phyloP scores from a whole-genome alignment of 2,329 filamentous ascomycete species.

The Pseudogymnoascus sp. region DNA sequence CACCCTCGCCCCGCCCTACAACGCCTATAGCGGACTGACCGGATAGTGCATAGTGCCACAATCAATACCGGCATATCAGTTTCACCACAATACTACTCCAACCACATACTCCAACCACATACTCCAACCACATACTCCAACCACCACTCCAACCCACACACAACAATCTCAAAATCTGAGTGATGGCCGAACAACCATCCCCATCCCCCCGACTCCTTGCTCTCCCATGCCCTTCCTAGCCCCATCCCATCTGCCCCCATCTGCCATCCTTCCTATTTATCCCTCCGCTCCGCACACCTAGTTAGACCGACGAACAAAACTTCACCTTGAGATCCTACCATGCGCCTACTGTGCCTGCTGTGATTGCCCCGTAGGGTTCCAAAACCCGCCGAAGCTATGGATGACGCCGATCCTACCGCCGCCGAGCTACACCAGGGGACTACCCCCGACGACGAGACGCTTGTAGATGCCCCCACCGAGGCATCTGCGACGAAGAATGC shows the following conservation, averaged over 20 bases:
- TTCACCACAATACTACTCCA: background rate
- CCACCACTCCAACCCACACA: background rate
- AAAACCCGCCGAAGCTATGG: conserved; percentile 1
- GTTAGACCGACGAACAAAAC: background rate
- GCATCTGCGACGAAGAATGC: conserved; percentile 31
- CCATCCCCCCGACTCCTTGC: background rate
- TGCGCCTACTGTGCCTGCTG: background rate
- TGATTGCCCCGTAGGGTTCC: conserved; percentile 2
- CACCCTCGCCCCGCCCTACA: background rate
- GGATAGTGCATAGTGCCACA: background rate
- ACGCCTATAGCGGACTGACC: background rate
- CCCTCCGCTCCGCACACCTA: background rate
- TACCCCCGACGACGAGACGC: background rate
- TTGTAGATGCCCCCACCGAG: background rate
- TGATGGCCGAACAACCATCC: background rate
- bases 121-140: too few relatives aligned
- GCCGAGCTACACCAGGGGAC: background rate
- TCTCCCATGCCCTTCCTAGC: background rate
- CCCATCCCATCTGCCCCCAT: background rate
- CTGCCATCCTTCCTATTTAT: background rate
- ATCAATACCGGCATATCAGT: conserved; percentile 4
- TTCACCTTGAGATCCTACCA: background rate
- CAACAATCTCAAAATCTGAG: background rate
- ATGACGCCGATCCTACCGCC: background rate
- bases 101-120: background rate